Conservation (phyloP, 176 grass and related monocot genomes). For the sorghum (Sorghum bicolor) region DNA sequence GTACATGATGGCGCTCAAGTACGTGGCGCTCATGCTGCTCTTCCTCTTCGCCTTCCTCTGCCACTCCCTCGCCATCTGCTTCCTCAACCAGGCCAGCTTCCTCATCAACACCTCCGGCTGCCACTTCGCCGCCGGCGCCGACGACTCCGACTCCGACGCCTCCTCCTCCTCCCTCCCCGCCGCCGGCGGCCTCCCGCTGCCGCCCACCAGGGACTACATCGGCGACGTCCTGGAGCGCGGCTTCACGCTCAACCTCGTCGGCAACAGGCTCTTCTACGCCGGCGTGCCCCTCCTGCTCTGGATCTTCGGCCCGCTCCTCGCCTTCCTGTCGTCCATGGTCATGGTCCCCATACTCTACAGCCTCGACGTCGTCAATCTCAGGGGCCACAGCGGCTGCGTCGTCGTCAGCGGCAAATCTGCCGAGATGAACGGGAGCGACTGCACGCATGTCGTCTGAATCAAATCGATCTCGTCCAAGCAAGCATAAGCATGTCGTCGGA, state of each 20-base stretch:
- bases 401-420: constrained; percentile 4
- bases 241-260: constrained; percentile 59
- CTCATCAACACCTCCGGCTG: constrained; percentile 63
- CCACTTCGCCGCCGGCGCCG: background rate
- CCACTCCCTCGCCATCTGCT: constrained; percentile 79
- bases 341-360: constrained; percentile 81
- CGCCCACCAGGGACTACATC: constrained; percentile 35
- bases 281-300: constrained; percentile 72
- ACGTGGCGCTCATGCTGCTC: constrained; percentile 71
- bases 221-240: constrained; percentile 58
- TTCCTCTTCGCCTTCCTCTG: constrained; percentile 91
- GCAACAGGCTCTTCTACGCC: constrained; percentile 85
- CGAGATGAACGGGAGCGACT: background rate
- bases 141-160: background rate
- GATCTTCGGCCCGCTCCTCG: constrained; percentile 90
- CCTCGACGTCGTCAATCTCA: constrained; percentile 45
- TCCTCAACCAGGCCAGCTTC: constrained; percentile 89
- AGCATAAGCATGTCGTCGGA: too few species aligned
- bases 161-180: too few species aligned
- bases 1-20: constrained; percentile 96
- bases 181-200: background rate
- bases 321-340: constrained; percentile 56
- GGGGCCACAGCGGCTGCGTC: background rate
- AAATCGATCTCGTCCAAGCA: too few species aligned
- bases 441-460: constrained; percentile 26